Evolutionary conservation across 441 rosid genomes (phyloP).

Genomic region (Croton setiger): DNA sequence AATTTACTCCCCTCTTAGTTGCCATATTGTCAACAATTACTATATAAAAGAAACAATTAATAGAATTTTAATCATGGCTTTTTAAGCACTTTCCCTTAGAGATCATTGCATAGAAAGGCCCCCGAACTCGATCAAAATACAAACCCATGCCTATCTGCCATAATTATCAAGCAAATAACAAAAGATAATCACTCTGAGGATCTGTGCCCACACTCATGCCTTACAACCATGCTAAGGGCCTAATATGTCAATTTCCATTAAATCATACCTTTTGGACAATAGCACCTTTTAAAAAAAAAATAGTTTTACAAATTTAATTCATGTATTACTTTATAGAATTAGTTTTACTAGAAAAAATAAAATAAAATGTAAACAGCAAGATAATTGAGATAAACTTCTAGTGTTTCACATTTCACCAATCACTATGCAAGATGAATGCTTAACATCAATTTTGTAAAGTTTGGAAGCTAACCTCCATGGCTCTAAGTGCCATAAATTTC

Average conservation of each 20-base stretch:
- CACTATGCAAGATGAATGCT: neutral
- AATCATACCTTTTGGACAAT: neutral
- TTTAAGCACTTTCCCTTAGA: neutral
- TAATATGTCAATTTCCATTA: neutral
- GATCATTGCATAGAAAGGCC: neutral
- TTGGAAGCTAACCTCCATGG: constrained; percentile 68
- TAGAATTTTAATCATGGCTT: neutral
- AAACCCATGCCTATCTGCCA: neutral
- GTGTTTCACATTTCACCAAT: neutral
- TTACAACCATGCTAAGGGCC: neutral
- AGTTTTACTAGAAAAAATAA: neutral
- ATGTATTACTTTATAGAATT: neutral
- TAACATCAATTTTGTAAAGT: neutral
- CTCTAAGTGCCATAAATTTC: constrained; percentile 96
- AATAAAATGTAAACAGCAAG: neutral
- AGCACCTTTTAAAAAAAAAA: neutral
- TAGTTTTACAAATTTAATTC: neutral
- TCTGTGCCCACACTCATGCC: no score
- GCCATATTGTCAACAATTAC: no score
- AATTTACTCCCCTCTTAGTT: no score
- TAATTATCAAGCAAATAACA: no score
- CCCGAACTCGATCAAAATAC: neutral
- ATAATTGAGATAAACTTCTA: no score
- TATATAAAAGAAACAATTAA: no score
- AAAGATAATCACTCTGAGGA: no score